Base-by-base conservation (phyloP, 495 filamentous ascomycete species). In the Aspergillus funiculosus region DNA sequence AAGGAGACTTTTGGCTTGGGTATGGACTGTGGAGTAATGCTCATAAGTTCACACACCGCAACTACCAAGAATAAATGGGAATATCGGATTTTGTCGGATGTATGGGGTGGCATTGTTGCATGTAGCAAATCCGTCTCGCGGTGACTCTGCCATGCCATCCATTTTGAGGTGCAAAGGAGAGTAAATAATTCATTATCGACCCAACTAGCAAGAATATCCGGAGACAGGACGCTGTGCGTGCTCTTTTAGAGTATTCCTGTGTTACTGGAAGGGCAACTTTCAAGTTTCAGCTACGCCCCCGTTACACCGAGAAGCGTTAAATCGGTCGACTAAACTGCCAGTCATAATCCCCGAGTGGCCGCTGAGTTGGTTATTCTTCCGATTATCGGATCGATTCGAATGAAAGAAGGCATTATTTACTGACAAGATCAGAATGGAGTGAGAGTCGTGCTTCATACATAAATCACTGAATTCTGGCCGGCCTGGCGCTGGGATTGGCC, bases 371-470 rank as follows among this genome's bases (percentile, higher is more conserved):
- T 17, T 14, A 13, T 18, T 43, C 13, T 11, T 43, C 40, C 40
- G 28, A 43, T 34, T 13, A 43, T 43, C 40, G 40, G 40, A 34
- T 20, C 19, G 40, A 32, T 17, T n/a, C n/a, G 28, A 25, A 34
- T 26, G 26, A 13, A 27, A 25, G 40, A 20, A 21, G 34, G 8
- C 14, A 32, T 26, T 34, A 42, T 31, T 31, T n/a, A 8, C 9
- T 30, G 20, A 6, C 19, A 17, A 32, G 40, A 27, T n/a, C 15
- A 29, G 25, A 25, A 11, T 31, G 11, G 14, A 20, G 1, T 35
- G 31, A 35, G 19, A 13, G 9, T 8, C 5, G 19, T 10, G 35
- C 6, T 4, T 21, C 35, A 22, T 38, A 21, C 6, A 20, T 36
- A 19, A 13, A 18, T 38, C 4, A 24, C 14, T 11, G 28, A 30